Percentiles rank a stretch among this genome's conserved stretches.
Conservation (phyloP, 352 stramenopile species). For the Phytophthora aleatoria region DNA sequence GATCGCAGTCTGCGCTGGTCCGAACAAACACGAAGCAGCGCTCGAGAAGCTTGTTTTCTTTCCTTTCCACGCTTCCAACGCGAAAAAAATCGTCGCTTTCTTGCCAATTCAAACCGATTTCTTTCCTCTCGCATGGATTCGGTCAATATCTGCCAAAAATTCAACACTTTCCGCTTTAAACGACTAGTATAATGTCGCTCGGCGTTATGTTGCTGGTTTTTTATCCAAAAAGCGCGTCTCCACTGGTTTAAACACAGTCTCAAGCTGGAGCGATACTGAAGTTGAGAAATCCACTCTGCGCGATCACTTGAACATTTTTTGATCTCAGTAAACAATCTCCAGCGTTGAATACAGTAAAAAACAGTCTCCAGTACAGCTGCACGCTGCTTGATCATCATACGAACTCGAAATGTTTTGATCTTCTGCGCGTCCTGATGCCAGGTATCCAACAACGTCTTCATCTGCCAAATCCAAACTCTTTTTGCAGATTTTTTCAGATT, state of each 20-base stretch:
- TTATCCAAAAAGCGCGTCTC: slow-evolving; percentile 12
- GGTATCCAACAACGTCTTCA: slow-evolving; percentile 8
- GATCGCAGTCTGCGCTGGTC: slow-evolving; percentile 17
- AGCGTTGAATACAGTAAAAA: slow-evolving; percentile 54
- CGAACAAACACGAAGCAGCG: slow-evolving; percentile 10
- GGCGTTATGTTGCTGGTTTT: slow-evolving; percentile 9
- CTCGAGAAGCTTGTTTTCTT: slow-evolving; percentile 18
- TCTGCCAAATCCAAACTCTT: slow-evolving; percentile 22
- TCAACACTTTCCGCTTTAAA: slow-evolving; percentile 9
- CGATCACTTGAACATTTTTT: slow-evolving; percentile 35
- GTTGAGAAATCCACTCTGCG: slow-evolving; percentile 46
- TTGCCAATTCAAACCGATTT: slow-evolving; percentile 11
- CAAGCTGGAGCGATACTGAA: slow-evolving; percentile 21
- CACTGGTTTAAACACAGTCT: slow-evolving; percentile 33
- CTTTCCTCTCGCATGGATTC: slow-evolving; percentile 5
- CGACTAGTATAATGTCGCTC: background rate
- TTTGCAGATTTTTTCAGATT: slow-evolving; percentile 29
- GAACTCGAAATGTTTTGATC: slow-evolving; percentile 17
- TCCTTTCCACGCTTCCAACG: slow-evolving; percentile 17
- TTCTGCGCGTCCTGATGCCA: slow-evolving; percentile 20
- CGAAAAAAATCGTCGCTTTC: slow-evolving; percentile 12
- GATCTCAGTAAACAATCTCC: slow-evolving; percentile 35
- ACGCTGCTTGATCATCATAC: slow-evolving; percentile 28
- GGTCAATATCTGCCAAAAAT: slow-evolving; percentile 8
- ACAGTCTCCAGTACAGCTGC: slow-evolving; percentile 36